Conservation (phyloP, 768 basidiomycete species). For the Xerocomus potaroensis region DNA sequence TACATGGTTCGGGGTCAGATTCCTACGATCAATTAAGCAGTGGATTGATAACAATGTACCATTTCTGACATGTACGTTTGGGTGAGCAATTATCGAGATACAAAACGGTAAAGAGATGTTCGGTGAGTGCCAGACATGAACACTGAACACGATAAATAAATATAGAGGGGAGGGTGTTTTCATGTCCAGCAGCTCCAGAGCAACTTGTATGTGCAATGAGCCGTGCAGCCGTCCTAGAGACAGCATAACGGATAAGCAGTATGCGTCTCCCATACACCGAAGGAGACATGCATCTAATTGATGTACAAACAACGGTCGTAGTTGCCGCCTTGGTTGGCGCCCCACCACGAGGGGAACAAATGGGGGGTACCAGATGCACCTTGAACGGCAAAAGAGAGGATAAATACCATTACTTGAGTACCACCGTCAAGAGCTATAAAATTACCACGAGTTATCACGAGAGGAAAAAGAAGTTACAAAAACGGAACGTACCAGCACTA, state of each 20-base stretch:
- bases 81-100: too few relatives aligned
- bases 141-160: too few relatives aligned
- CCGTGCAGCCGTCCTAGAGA: too few relatives aligned
- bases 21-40: too few relatives aligned
- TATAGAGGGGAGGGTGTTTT: too few relatives aligned
- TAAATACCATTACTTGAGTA: conserved; percentile 51
- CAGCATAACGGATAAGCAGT: background rate
- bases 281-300: background rate
- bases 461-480: background rate
- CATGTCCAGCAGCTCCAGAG: too few relatives aligned
- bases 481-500: conserved; percentile 36
- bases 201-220: too few relatives aligned
- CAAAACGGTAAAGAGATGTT: too few relatives aligned
- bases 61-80: too few relatives aligned
- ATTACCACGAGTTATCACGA: background rate
- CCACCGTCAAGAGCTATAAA: conserved; percentile 35
- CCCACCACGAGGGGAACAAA: conserved; percentile 56
- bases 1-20: too few relatives aligned
- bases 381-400: conserved; percentile 46
- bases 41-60: too few relatives aligned
- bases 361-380: conserved; percentile 47
- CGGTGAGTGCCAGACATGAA: too few relatives aligned
- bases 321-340: conserved; percentile 50
- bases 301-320: conserved; percentile 22
- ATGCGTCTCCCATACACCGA: background rate